Percentiles rank a stretch among this genome's conserved stretches.
phyloP scores from a whole-genome alignment of 2,329 filamentous ascomycete genomes.

The Ambrosiella cleistominuta region DNA sequence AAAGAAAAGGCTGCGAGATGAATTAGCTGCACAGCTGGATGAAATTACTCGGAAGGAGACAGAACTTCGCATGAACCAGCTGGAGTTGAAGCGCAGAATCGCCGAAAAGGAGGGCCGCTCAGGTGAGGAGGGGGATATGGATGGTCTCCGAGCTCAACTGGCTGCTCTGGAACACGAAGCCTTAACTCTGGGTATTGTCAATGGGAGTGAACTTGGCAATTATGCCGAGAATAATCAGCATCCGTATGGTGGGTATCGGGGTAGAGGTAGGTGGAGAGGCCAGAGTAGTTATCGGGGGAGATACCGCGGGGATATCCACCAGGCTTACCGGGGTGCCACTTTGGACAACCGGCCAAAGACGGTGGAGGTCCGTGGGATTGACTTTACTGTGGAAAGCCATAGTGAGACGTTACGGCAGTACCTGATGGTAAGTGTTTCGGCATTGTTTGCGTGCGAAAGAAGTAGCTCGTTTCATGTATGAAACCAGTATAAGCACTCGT shows the following conservation, averaged over 20 bases:
- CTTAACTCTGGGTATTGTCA: conserved; percentile 45
- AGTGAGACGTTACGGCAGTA: conserved; percentile 56
- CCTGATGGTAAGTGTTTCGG: conserved; percentile 38
- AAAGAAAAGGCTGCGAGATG: conserved; percentile 42
- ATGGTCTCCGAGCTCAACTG: conserved; percentile 51
- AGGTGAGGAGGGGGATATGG: conserved; percentile 32
- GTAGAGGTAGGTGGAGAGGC: conserved; percentile 22
- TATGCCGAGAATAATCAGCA: conserved; percentile 22
- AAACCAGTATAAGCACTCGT: not conserved
- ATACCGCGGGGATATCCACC: conserved; percentile 27
- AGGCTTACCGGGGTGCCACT: conserved; percentile 44
- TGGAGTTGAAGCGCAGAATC: conserved; percentile 45
- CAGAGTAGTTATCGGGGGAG: conserved; percentile 16
- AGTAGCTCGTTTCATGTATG: not conserved
- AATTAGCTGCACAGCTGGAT: conserved; percentile 42
- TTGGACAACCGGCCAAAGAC: conserved; percentile 61
- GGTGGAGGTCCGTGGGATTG: conserved; percentile 44
- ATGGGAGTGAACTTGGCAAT: conserved; percentile 20
- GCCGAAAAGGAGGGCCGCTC: conserved; percentile 34
- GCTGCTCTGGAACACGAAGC: conserved; percentile 60
- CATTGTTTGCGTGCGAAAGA: not conserved
- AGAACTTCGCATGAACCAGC: conserved; percentile 43
- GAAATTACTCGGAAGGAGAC: conserved; percentile 49
- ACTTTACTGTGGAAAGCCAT: conserved; percentile 42
- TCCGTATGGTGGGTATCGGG: conserved; percentile 22